Conservation (phyloP, 2,329 filamentous ascomycete species). For the Neodidymelliopsis sp. region DNA sequence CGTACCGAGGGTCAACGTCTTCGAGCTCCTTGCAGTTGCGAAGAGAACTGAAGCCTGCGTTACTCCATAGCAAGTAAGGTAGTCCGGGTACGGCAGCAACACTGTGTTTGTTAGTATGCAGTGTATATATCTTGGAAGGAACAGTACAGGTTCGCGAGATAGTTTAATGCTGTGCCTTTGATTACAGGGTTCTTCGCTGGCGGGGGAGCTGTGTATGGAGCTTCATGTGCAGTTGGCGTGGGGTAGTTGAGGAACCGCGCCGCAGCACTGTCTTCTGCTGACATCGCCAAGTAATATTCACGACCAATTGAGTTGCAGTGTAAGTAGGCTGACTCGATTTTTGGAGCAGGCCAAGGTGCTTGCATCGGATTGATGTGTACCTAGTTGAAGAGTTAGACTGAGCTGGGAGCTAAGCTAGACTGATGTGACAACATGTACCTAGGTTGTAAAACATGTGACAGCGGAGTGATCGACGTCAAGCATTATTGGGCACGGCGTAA, state of each 20-base stretch:
- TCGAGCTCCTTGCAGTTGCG: constrained; percentile 63
- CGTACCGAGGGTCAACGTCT: constrained; percentile 61
- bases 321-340: too few relatives aligned
- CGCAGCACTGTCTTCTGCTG: constrained; percentile 21
- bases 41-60: constrained; percentile 70
- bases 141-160: constrained; percentile 67
- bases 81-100: constrained; percentile 67
- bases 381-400: neutral
- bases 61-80: constrained; percentile 72
- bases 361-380: neutral
- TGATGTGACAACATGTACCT: neutral
- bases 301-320: too few relatives aligned
- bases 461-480: neutral
- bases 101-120: constrained; percentile 51
- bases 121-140: constrained; percentile 1
- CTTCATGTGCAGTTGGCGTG: constrained; percentile 37
- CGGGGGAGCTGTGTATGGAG: constrained; percentile 45
- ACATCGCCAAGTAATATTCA: constrained; percentile 26
- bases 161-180: constrained; percentile 68
- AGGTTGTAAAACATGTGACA: constrained; percentile 8
- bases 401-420: neutral
- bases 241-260: constrained; percentile 48
- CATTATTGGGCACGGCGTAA: neutral
- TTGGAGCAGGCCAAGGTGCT: neutral
- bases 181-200: constrained; percentile 71